Percentiles rank a stretch among this genome's conserved stretches.
Conservation (phyloP, 1,139 yeast species). For the Candida sp. region DNA sequence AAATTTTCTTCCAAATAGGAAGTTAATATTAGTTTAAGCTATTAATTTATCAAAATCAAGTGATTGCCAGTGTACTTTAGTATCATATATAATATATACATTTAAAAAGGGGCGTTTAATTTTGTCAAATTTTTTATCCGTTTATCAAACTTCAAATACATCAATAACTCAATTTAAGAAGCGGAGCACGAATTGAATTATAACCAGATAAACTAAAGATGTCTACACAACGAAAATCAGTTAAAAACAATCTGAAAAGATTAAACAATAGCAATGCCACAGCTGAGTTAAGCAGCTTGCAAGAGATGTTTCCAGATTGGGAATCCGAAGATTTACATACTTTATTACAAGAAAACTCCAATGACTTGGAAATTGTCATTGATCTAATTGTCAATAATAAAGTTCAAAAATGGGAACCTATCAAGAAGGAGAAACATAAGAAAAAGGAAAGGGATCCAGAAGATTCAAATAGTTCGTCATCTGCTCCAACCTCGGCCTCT, state of each 20-base stretch:
- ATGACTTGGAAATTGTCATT: constrained; percentile 76
- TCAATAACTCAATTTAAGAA: background rate
- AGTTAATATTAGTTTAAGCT: background rate
- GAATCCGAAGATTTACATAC: constrained; percentile 76
- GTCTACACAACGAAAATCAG: constrained; percentile 40
- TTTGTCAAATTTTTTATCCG: background rate
- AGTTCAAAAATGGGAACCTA: constrained; percentile 59
- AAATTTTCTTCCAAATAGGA: background rate
- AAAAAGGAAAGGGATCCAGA: constrained; percentile 33
- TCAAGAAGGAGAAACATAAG: constrained; percentile 45
- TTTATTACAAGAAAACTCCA: constrained; percentile 67
- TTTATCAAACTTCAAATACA: background rate
- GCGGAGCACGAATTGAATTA: background rate
- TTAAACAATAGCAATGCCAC: constrained; percentile 22
- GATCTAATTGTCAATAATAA: constrained; percentile 86
- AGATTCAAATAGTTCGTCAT: constrained; percentile 8
- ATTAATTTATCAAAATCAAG: background rate
- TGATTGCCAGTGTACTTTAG: background rate
- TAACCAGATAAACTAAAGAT: constrained; percentile 7
- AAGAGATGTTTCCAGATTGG: constrained; percentile 96
- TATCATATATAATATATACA: background rate
- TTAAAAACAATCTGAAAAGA: constrained; percentile 47
- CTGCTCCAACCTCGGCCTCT: constrained; percentile 6
- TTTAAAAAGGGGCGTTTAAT: background rate
- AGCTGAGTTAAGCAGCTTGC: constrained; percentile 52